Evolutionary conservation across 257 asterid genomes (phyloP).

Genomic region (Marsdenia floribunda): DNA sequence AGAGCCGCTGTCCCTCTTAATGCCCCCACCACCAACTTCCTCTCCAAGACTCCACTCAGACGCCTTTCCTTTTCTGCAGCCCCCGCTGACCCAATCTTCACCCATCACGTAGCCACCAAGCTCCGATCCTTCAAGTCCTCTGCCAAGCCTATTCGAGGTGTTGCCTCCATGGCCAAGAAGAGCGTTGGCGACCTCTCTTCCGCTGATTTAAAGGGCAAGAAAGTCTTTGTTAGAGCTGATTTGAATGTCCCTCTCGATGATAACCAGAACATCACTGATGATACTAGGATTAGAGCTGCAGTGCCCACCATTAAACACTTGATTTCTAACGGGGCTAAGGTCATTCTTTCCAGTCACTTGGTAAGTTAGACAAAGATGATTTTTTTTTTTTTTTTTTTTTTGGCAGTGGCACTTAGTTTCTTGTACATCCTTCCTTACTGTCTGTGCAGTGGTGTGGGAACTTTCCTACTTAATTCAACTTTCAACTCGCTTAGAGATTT

Average conservation of each 20-base stretch:
- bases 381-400: too few relatives aligned
- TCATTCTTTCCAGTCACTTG: slow-evolving; percentile 55
- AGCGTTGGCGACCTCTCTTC: slow-evolving; percentile 58
- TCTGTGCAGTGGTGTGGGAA: background rate
- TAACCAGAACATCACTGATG: slow-evolving; percentile 58
- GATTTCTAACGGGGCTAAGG: slow-evolving; percentile 60
- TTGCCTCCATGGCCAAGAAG: slow-evolving; percentile 54
- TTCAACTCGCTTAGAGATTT: background rate
- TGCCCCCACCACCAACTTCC: slow-evolving; percentile 46
- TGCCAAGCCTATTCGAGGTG: slow-evolving; percentile 40
- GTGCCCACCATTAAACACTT: slow-evolving; percentile 65
- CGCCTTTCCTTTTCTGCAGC: slow-evolving; percentile 47
- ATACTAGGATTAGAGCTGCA: slow-evolving; percentile 79
- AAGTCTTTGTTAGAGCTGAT: slow-evolving; percentile 66
- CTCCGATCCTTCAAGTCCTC: slow-evolving; percentile 36
- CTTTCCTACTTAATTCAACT: background rate
- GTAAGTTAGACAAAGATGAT: slow-evolving; percentile 19
- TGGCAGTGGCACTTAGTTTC: background rate
- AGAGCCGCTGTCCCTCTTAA: slow-evolving; percentile 21
- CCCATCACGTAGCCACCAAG: slow-evolving; percentile 42
- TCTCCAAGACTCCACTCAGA: slow-evolving; percentile 43
- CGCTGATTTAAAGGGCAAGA: slow-evolving; percentile 64
- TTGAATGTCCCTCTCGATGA: slow-evolving; percentile 77
- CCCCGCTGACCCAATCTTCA: slow-evolving; percentile 36
- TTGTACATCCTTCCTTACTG: background rate